A percentile compares a stretch with the other conserved stretches of the same genome.
Evolutionary conservation across 805 yeast genomes (phyloP).

Genomic region (Saturnispora quitensis): DNA sequence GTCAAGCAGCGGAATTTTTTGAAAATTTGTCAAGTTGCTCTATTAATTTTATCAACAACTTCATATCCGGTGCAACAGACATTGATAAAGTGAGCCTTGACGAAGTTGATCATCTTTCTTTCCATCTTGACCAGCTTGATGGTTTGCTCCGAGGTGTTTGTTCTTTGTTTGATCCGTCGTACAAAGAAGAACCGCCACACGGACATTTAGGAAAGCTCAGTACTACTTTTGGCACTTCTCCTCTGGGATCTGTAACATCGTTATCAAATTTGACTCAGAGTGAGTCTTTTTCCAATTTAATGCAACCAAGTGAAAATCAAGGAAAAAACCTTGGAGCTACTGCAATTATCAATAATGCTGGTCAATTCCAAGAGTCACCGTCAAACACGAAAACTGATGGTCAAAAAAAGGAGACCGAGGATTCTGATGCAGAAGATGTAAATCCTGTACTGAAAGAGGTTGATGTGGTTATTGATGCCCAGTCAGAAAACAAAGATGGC

Average conservation of each 20-base stretch:
- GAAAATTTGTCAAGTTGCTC: slow-evolving; percentile 37
- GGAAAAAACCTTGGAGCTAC: background rate
- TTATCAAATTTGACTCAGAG: slow-evolving; percentile 9
- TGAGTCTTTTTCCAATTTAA: background rate
- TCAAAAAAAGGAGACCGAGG: background rate
- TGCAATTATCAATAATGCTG: slow-evolving; percentile 5
- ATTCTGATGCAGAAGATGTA: slow-evolving; percentile 9
- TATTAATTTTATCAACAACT: slow-evolving; percentile 42
- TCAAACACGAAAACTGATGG: slow-evolving; percentile 3
- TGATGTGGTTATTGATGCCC: slow-evolving; percentile 11
- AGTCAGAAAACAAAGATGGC: slow-evolving; percentile 10
- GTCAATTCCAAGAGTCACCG: background rate
- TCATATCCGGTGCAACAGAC: slow-evolving; percentile 44
- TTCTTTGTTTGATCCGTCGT: slow-evolving; percentile 64
- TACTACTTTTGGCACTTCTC: background rate
- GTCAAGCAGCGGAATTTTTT: slow-evolving; percentile 53
- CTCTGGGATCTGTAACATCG: slow-evolving; percentile 19
- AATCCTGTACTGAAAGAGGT: slow-evolving; percentile 16
- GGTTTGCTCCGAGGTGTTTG: slow-evolving; percentile 55
- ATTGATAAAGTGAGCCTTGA: slow-evolving; percentile 18
- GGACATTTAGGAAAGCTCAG: slow-evolving; percentile 6
- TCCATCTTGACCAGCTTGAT: slow-evolving; percentile 20
- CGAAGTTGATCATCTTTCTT: slow-evolving; percentile 18
- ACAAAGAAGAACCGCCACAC: slow-evolving; percentile 8
- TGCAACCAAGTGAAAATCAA: slow-evolving; percentile 1